Evolutionary conservation across 139 green algal genomes (phyloP), one percentile per base, ranked within the genome.

Genomic region (Dunaliella primolecta): DNA sequence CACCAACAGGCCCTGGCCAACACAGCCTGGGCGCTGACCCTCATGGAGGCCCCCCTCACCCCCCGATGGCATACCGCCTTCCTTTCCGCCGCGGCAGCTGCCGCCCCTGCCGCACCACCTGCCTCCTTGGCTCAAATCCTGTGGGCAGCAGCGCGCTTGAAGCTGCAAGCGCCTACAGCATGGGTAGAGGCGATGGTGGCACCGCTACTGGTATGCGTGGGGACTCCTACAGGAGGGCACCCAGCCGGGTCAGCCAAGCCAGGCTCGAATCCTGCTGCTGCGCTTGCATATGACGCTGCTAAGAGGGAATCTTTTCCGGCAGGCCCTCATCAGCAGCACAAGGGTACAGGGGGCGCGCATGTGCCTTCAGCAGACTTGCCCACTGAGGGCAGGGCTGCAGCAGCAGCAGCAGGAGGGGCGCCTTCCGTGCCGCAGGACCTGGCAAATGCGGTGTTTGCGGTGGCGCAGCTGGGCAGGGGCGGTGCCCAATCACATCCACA

Each of bases 1-100:
- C n/a, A n/a, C n/a, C n/a, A n/a, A 3, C n/a, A 80, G 30, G 75
- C 75, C 2, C 31, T 80, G n/a, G 75, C 75, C 32, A 80, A 80
- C 75, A 80, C 75, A 20, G 75, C 75, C n/a, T 80, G 75, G 75
- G 75, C 75, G n/a, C 32, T 80, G 30, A 33, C 75, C 30, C 29
- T 80, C 31, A 80, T 80, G 75, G 75, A 80, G 20, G 75, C 75
- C n/a, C 38, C 31, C 75, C 75, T 33, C 2, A 29, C 75, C 32
- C 29, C 75, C 2, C n/a, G 33, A 2, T 80, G 75, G 75, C 75
- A 27, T 3, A 23, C 75, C 2, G 75, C 75, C 2, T 80, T 80
- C 32, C n/a, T 80, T 2, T 33, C 15, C n/a, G 33, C 29, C 75
- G 38, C 29, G n/a, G 32, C 33, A 33, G 75, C 75, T 2, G 23